A percentile compares a stretch with the other conserved stretches of the same genome.
phyloP scores from a whole-genome alignment of 495 filamentous ascomycete species.

The Halenospora varia region DNA sequence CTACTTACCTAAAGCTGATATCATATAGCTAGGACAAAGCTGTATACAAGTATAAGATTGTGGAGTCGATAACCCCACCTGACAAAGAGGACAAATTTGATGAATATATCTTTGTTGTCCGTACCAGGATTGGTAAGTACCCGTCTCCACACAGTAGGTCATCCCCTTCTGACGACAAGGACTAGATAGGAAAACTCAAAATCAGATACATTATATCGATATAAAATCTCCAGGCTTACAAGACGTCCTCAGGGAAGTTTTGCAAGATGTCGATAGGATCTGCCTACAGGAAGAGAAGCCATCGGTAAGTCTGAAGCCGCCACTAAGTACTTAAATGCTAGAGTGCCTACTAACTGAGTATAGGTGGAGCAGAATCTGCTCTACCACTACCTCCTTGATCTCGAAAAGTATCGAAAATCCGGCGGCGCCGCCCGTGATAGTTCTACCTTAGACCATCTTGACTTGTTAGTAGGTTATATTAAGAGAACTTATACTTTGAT shows the following conservation, averaged over 20 bases:
- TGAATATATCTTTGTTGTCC: constrained; percentile 78
- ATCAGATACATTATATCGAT: constrained; percentile 1
- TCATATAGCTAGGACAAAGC: constrained; percentile 48
- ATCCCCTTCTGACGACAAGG: background rate
- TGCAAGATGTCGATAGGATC: constrained; percentile 13
- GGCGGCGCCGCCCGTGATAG: constrained; percentile 1
- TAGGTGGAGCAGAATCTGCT: constrained; percentile 31
- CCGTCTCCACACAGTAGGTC: background rate
- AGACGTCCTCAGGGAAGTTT: constrained; percentile 13
- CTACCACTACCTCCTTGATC: constrained; percentile 31
- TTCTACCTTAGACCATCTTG: constrained; percentile 27
- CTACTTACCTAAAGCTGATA: background rate
- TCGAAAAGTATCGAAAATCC: constrained; percentile 18
- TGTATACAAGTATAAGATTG: constrained; percentile 74
- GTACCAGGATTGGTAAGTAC: constrained; percentile 25
- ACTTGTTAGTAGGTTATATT: constrained; percentile 37
- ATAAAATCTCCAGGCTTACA: constrained; percentile 9
- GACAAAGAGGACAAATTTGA: constrained; percentile 56
- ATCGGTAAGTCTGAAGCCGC: constrained; percentile 5
- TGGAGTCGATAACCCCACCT: constrained; percentile 56
- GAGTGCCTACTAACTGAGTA: background rate
- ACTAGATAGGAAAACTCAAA: constrained; percentile 9
- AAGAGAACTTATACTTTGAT: constrained; percentile 31
- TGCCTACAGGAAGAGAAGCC: constrained; percentile 16
- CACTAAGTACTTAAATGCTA: background rate